Percentiles rank a stretch among this genome's conserved stretches.
phyloP scores from a whole-genome alignment of 306 rosid genomes.

The Mucuna pruriens region DNA sequence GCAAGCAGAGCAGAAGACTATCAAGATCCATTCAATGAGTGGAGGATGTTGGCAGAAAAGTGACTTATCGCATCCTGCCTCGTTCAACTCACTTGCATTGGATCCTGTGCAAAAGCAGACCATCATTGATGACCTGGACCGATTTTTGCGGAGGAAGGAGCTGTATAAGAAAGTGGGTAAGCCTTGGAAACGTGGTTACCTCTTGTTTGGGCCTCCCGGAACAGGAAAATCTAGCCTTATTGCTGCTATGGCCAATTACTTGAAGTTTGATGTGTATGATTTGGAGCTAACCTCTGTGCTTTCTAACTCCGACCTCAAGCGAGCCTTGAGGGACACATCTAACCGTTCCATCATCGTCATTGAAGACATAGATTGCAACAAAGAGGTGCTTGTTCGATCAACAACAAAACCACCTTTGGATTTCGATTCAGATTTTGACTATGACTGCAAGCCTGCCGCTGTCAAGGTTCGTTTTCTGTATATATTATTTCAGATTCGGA shows the following conservation, averaged over 20 bases:
- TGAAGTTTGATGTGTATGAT: slow-evolving; percentile 52
- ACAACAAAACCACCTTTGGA: background rate
- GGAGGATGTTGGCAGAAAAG: background rate
- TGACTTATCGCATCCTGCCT: slow-evolving; percentile 43
- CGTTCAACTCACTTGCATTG: slow-evolving; percentile 46
- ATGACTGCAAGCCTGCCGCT: background rate
- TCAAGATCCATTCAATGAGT: slow-evolving; percentile 21
- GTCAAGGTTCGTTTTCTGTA: background rate
- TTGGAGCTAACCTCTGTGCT: slow-evolving; percentile 43
- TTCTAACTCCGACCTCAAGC: slow-evolving; percentile 40
- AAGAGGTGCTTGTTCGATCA: slow-evolving; percentile 40
- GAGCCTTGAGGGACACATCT: slow-evolving; percentile 25
- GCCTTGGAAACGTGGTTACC: slow-evolving; percentile 57
- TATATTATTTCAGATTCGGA: no score
- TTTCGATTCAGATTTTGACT: background rate
- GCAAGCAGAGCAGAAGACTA: slow-evolving; percentile 30
- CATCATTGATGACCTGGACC: slow-evolving; percentile 40
- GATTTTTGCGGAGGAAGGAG: slow-evolving; percentile 50
- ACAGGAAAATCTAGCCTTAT: slow-evolving; percentile 55
- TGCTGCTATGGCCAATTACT: slow-evolving; percentile 48
- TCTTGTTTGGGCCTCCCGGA: slow-evolving; percentile 53
- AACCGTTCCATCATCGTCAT: slow-evolving; percentile 51
- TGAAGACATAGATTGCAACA: slow-evolving; percentile 56
- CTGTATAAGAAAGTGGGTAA: slow-evolving; percentile 51
- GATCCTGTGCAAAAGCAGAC: slow-evolving; percentile 38